phyloP scores from a whole-genome alignment of 2,329 filamentous ascomycete species.

The Akanthomyces dipterigenus region DNA sequence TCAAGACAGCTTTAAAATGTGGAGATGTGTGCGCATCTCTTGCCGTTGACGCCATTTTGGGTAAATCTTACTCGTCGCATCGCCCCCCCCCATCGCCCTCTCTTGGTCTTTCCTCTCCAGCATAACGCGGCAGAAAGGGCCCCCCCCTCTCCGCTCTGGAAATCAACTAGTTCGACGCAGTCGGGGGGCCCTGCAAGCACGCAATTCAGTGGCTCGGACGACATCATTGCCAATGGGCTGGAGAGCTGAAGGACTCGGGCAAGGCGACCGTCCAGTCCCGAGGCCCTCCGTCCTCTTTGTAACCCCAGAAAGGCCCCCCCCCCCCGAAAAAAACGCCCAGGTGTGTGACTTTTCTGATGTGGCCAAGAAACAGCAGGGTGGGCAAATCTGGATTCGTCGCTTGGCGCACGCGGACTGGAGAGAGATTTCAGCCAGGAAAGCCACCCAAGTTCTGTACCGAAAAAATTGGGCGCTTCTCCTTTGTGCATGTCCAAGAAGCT shows the following conservation, averaged over 20 bases:
- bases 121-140: neutral
- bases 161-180: neutral
- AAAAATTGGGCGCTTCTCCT: neutral
- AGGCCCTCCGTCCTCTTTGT: neutral
- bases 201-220: conserved; percentile 13
- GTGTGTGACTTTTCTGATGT: neutral
- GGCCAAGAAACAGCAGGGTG: neutral
- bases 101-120: neutral
- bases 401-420: neutral
- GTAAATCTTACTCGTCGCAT: conserved; percentile 13
- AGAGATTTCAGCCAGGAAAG: neutral
- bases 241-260: neutral
- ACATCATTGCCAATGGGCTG: conserved; percentile 7
- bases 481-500: too few species aligned
- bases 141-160: neutral
- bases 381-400: conserved; percentile 7
- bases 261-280: neutral
- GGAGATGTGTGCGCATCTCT: neutral
- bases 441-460: neutral
- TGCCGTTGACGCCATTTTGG: conserved; percentile 13
- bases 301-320: neutral
- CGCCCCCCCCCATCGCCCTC: neutral
- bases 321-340: neutral
- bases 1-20: conserved; percentile 3
- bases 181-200: conserved; percentile 4